These are phyloP conservation scores for Globisporangium iwayamae DNA, from an alignment of 352 stramenopile species.

Conservation along the genomic window DNA sequence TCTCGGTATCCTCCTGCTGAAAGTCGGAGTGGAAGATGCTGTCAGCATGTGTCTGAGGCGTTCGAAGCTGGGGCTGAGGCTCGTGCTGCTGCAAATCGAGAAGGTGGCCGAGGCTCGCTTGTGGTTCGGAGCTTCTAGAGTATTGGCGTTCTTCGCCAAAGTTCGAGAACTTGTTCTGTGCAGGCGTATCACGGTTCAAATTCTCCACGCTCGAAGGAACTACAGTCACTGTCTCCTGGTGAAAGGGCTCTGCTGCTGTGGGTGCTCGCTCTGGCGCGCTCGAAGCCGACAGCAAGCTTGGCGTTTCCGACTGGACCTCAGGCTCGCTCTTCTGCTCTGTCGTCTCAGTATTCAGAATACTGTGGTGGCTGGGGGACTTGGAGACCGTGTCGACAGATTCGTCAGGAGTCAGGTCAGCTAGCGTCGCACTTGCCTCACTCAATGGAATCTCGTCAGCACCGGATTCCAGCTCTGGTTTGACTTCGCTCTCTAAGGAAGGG, in stretches of 20 bases:
- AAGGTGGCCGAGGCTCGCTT: conserved; percentile 1
- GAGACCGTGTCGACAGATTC: not conserved
- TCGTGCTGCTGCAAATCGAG: conserved; percentile 11
- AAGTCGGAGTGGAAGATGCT: conserved; percentile 11
- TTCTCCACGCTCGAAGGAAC: not conserved
- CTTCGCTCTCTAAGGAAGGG: not conserved
- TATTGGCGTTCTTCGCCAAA: conserved; percentile 13
- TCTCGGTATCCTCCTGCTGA: conserved; percentile 2
- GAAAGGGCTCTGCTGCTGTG: not conserved
- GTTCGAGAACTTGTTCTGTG: conserved; percentile 12
- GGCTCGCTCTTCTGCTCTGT: not conserved
- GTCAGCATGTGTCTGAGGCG: not conserved
- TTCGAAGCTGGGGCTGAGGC: conserved; percentile 1
- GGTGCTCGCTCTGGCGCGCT: conserved; percentile 2
- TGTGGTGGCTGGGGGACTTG: conserved; percentile 10
- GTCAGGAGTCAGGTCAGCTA: conserved; percentile 14
- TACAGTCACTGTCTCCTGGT: conserved; percentile 2
- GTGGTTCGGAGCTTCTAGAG: conserved; percentile 7
- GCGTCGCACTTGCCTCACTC: conserved; percentile 17
- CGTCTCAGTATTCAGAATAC: conserved; percentile 10
- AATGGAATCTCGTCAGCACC: conserved; percentile 13
- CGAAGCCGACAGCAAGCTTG: not conserved
- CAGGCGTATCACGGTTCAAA: conserved; percentile 5
- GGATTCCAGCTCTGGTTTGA: not conserved
- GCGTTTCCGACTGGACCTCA: not conserved